These are phyloP conservation scores for Cymbopogon flexuosus DNA, from an alignment of 202 grass and related monocot genomes.

Conservation along the genomic window DNA sequence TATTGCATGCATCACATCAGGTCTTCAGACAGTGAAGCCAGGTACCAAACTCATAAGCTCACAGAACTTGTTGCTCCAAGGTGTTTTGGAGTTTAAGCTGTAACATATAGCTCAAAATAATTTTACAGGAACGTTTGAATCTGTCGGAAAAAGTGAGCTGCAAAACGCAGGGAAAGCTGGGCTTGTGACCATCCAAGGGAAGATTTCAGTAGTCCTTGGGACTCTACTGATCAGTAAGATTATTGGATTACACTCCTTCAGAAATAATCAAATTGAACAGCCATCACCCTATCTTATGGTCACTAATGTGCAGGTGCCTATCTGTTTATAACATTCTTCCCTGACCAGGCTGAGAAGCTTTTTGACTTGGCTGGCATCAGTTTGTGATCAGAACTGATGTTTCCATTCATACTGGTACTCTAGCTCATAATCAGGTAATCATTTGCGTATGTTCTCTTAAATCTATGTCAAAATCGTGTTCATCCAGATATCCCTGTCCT, in stretches of 20 bases:
- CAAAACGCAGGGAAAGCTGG: conserved; percentile 83
- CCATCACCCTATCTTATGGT: neutral
- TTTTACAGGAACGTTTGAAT: conserved; percentile 62
- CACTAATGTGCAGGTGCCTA: conserved; percentile 51
- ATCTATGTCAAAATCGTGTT: neutral
- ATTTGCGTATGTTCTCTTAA: neutral
- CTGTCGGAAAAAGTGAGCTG: conserved; percentile 62
- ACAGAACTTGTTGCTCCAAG: neutral
- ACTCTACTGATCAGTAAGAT: conserved; percentile 79
- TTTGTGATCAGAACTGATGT: conserved; percentile 33
- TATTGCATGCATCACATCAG: conserved; percentile 70
- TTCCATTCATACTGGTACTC: neutral
- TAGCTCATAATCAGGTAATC: conserved; percentile 22
- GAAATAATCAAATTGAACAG: neutral
- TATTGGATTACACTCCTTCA: neutral
- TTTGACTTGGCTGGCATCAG: conserved; percentile 64
- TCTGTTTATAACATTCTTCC: conserved; percentile 86
- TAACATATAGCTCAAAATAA: neutral
- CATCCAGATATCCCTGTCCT: neutral
- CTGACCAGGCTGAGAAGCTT: conserved; percentile 85
- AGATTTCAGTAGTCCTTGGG: conserved; percentile 80
- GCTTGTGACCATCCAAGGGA: conserved; percentile 78
- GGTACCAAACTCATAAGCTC: conserved; percentile 27
- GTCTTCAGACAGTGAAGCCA: conserved; percentile 85
- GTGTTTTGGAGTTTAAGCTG: neutral